Evolutionary conservation across 305 asterid genomes (phyloP).

Genomic region (Ruellia speciosa): DNA sequence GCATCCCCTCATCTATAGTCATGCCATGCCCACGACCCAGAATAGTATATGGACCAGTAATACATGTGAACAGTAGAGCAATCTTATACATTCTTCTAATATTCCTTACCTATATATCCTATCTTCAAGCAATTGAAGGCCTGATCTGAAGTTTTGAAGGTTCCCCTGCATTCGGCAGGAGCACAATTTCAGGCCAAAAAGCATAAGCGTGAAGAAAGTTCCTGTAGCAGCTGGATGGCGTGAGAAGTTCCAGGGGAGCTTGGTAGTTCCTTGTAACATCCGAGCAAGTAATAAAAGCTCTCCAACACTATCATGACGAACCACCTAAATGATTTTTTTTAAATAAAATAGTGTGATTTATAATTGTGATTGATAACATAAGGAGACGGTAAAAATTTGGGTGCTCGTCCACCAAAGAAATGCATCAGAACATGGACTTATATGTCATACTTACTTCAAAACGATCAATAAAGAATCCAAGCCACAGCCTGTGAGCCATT

Average conservation of each 20-base stretch:
- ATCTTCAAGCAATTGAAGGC: constrained; percentile 97
- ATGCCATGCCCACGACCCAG: background rate
- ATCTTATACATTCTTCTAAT: background rate
- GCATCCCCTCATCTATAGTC: constrained; percentile 7
- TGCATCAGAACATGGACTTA: constrained; percentile 19
- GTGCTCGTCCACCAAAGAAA: constrained; percentile 14
- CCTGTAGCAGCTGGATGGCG: constrained; percentile 95
- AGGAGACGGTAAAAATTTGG: constrained; percentile 10
- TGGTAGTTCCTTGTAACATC: constrained; percentile 93
- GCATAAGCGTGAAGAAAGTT: constrained; percentile 93
- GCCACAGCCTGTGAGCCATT: constrained; percentile 96
- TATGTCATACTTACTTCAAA: constrained; percentile 65
- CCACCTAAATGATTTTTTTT: constrained; percentile 48
- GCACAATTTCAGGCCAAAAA: constrained; percentile 89
- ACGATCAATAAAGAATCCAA: constrained; percentile 92
- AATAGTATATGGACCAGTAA: constrained; percentile 2
- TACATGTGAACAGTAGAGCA: background rate
- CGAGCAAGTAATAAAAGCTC: constrained; percentile 94
- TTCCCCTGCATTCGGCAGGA: constrained; percentile 84
- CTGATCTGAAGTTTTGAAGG: constrained; percentile 69
- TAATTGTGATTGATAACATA: constrained; percentile 13
- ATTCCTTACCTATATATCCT: constrained; percentile 74
- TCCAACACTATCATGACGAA: constrained; percentile 86
- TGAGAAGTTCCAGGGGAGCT: constrained; percentile 79
- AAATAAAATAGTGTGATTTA: constrained; percentile 8